Conservation (phyloP, 495 filamentous ascomycete species). For the Cercophora scortea region DNA sequence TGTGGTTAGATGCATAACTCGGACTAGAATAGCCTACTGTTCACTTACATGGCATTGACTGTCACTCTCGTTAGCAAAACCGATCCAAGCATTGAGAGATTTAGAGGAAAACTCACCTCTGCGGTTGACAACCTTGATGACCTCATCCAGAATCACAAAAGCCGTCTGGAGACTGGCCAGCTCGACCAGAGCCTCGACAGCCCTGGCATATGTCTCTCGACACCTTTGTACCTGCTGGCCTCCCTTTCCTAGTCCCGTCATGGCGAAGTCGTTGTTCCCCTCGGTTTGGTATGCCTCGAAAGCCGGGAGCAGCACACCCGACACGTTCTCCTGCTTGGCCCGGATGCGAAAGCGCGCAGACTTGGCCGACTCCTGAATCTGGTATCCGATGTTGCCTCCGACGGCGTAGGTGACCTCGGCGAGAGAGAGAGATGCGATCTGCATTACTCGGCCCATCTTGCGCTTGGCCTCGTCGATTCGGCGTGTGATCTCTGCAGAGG, state of each 20-base stretch:
- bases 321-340: conserved; percentile 97
- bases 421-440: conserved; percentile 94
- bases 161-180: conserved; percentile 95
- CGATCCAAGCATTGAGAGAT: background rate
- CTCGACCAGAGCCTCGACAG: conserved; percentile 94
- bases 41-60: conserved; percentile 89
- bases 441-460: conserved; percentile 99
- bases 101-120: conserved; percentile 51
- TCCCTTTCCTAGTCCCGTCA: conserved; percentile 94
- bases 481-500: conserved; percentile 70
- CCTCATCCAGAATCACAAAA: conserved; percentile 95
- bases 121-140: conserved; percentile 98
- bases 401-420: conserved; percentile 98
- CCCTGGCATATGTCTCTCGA: conserved; percentile 93
- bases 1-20: background rate
- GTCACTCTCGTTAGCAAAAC: background rate
- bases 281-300: conserved; percentile 86
- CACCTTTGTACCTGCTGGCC: conserved; percentile 94
- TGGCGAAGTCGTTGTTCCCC: conserved; percentile 88
- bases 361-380: conserved; percentile 93
- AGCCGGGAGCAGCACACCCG: conserved; percentile 83
- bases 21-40: background rate
- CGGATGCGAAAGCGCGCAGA: conserved; percentile 84
- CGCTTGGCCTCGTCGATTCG: conserved; percentile 98
- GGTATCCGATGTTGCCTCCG: conserved; percentile 91